phyloP scores from a whole-genome alignment of 768 basidiomycete species.

The Gymnopilus junonius region DNA sequence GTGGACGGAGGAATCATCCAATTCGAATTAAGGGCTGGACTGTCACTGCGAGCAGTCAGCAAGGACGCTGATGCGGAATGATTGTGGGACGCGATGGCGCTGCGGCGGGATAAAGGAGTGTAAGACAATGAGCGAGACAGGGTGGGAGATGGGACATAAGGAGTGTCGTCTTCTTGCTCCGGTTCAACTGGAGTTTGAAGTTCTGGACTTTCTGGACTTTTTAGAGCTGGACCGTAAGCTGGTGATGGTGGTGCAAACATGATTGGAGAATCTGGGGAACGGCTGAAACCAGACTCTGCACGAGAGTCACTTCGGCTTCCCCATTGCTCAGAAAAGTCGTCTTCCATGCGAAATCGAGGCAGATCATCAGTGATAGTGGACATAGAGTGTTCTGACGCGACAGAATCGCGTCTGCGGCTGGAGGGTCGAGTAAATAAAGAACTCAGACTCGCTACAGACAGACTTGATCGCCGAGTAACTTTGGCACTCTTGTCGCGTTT shows the following conservation, averaged over 20 bases:
- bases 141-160: slow-evolving; percentile 21
- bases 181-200: slow-evolving; percentile 2
- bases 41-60: slow-evolving; percentile 1
- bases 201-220: not conserved
- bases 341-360: slow-evolving; percentile 23
- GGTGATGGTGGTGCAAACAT: slow-evolving; percentile 33
- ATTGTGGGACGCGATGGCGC: slow-evolving; percentile 5
- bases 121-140: slow-evolving; percentile 25
- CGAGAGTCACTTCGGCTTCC: slow-evolving; percentile 12
- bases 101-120: slow-evolving; percentile 11
- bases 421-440: slow-evolving; percentile 18
- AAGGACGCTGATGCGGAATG: slow-evolving; percentile 19
- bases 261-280: slow-evolving; percentile 33
- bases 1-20: slow-evolving; percentile 18
- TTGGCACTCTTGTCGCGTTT: slow-evolving; percentile 12
- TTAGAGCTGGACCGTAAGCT: not conserved
- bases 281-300: slow-evolving; percentile 7
- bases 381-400: slow-evolving; percentile 9
- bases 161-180: slow-evolving; percentile 13
- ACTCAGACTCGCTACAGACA: slow-evolving; percentile 16
- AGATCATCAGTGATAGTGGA: slow-evolving; percentile 28
- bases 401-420: slow-evolving; percentile 13
- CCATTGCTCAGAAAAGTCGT: slow-evolving; percentile 28
- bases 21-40: slow-evolving; percentile 6
- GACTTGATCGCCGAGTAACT: slow-evolving; percentile 16